Evolutionary conservation across 2,329 filamentous ascomycete genomes (phyloP).

Genomic region (Nemania sp.): DNA sequence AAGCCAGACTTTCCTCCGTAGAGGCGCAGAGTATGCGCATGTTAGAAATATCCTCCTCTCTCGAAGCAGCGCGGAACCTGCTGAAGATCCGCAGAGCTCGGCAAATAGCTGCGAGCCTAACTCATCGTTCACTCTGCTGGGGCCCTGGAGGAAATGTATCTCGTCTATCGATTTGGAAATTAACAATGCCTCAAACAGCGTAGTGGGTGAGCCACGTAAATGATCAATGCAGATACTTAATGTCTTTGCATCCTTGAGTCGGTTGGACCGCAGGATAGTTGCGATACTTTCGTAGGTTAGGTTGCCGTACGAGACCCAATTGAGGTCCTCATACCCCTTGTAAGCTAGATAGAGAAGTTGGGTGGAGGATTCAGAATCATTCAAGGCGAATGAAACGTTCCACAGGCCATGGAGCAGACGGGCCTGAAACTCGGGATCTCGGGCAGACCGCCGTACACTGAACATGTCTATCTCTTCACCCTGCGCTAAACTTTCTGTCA

Average conservation of each 20-base stretch:
- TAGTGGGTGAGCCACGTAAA: neutral
- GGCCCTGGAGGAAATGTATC: neutral
- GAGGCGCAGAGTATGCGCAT: neutral
- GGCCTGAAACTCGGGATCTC: neutral
- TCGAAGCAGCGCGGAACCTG: neutral
- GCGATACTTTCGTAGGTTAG: slow-evolving; percentile 1
- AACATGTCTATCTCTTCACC: neutral
- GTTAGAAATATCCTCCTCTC: neutral
- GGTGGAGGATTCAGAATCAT: neutral
- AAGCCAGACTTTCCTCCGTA: neutral
- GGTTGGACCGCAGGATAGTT: neutral
- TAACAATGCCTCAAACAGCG: neutral
- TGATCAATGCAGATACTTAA: slow-evolving; percentile 1
- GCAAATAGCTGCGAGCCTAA: neutral
- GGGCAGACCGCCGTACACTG: neutral
- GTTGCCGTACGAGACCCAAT: neutral
- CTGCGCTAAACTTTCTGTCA: neutral
- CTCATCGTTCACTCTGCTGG: neutral
- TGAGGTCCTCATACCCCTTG: neutral
- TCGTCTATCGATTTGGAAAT: neutral
- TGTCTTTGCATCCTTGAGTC: neutral
- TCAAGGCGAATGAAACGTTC: neutral
- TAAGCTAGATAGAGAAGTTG: neutral
- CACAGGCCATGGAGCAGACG: neutral
- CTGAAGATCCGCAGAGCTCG: neutral